Conservation (phyloP, 306 rosid species). For the Pyrus communis region DNA sequence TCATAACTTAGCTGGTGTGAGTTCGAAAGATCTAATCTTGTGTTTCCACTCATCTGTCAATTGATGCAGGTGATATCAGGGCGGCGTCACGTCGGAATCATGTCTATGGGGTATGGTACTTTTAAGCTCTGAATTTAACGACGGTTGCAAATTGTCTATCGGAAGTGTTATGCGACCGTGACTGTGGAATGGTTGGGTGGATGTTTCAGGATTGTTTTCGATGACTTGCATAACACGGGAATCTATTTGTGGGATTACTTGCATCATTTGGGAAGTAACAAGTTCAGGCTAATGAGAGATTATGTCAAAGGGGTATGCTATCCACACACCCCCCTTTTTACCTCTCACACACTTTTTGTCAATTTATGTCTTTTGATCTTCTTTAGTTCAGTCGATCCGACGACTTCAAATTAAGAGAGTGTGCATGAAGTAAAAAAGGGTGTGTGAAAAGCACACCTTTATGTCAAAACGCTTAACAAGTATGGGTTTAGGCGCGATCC, state of each 20-base stretch:
- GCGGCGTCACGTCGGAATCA: constrained; percentile 67
- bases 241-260: constrained; percentile 83
- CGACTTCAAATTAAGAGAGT: too few species aligned
- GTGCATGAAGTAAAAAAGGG: too few species aligned
- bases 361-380: too few species aligned
- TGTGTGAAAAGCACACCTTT: background rate
- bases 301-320: constrained; percentile 25
- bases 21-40: background rate
- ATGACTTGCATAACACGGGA: constrained; percentile 88
- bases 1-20: background rate
- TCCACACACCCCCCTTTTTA: too few species aligned
- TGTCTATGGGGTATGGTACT: constrained; percentile 94
- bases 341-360: too few species aligned
- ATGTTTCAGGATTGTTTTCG: constrained; percentile 57
- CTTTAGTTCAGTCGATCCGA: too few species aligned
- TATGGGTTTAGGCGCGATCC: constrained; percentile 56
- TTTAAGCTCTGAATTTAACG: constrained; percentile 5
- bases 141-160: background rate
- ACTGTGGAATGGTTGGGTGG: constrained; percentile 7
- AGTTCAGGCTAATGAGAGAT: constrained; percentile 58
- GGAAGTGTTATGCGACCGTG: background rate
- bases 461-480: constrained; percentile 61
- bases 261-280: constrained; percentile 66
- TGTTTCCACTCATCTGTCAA: background rate
- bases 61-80: constrained; percentile 62